Percentiles rank a stretch among this genome's conserved stretches.
phyloP scores from a whole-genome alignment of 495 filamentous ascomycete genomes.

The Hamigera avellanea region DNA sequence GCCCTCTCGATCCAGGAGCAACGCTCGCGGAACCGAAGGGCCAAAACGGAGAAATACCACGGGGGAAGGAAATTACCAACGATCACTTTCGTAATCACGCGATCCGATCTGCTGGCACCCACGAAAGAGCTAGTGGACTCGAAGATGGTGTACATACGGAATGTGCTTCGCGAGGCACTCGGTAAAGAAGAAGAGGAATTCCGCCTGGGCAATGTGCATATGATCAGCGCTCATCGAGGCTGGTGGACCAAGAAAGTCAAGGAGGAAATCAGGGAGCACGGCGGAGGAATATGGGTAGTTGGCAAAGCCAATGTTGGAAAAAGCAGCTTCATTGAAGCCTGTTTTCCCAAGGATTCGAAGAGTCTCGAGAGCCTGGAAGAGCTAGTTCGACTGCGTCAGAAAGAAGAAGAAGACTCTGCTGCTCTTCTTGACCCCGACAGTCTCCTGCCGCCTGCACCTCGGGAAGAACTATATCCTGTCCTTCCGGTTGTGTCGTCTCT shows the following conservation, averaged over 20 bases:
- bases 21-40: conserved; percentile 65
- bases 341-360: conserved; percentile 72
- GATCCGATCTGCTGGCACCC: conserved; percentile 75
- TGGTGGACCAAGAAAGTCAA: conserved; percentile 88
- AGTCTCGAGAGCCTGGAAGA: conserved; percentile 28
- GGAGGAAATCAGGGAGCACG: conserved; percentile 67
- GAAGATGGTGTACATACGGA: conserved; percentile 70
- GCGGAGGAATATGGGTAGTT: conserved; percentile 90
- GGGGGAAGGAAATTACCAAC: conserved; percentile 47
- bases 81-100: conserved; percentile 80
- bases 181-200: conserved; percentile 46
- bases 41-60: conserved; percentile 48
- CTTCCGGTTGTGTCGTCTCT: conserved; percentile 78
- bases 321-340: conserved; percentile 72
- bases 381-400: conserved; percentile 16
- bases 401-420: conserved; percentile 10
- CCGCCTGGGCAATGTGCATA: conserved; percentile 70
- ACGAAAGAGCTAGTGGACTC: conserved; percentile 67
- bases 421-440: conserved; percentile 14
- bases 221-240: conserved; percentile 67
- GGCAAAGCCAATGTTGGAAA: conserved; percentile 98
- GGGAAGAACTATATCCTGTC: conserved; percentile 59
- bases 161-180: conserved; percentile 61
- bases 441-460: conserved; percentile 64
- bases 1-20: conserved; percentile 51